A percentile compares a stretch with the other conserved stretches of the same genome.
Conservation (phyloP, 2,329 filamentous ascomycete genomes). For the Aaosphaeria arxii region DNA sequence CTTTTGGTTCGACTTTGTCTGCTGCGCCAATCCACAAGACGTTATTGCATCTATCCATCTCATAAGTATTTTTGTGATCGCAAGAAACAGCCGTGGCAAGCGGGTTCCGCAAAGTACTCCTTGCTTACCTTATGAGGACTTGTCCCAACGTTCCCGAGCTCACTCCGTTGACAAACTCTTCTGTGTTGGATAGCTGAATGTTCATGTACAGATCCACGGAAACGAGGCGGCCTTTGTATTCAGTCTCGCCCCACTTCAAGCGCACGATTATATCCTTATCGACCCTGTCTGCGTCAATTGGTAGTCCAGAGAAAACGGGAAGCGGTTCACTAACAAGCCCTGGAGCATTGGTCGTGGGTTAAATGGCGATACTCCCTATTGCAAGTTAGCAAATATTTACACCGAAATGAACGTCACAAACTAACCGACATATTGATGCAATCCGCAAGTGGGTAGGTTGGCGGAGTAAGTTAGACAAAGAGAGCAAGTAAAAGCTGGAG, state of each 20-base stretch:
- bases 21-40: slow-evolving; percentile 82
- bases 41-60: slow-evolving; percentile 74
- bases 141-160: slow-evolving; percentile 81
- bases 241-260: slow-evolving; percentile 96
- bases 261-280: slow-evolving; percentile 88
- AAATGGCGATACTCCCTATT: slow-evolving; percentile 67
- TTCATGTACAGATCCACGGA: slow-evolving; percentile 99
- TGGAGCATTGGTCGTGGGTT: slow-evolving; percentile 98
- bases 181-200: slow-evolving; percentile 83
- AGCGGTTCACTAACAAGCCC: slow-evolving; percentile 66
- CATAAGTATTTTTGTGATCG: not conserved
- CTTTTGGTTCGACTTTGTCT: slow-evolving; percentile 44
- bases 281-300: slow-evolving; percentile 55
- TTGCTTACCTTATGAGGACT: slow-evolving; percentile 80
- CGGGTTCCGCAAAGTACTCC: not conserved
- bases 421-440: too few species aligned
- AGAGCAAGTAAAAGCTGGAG: too few species aligned
- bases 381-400: not conserved
- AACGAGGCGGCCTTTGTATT: slow-evolving; percentile 92
- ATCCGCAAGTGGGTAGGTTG: too few species aligned
- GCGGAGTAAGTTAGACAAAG: too few species aligned
- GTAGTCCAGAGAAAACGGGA: not conserved
- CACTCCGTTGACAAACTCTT: slow-evolving; percentile 90
- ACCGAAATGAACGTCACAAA: too few species aligned
- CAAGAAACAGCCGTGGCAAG: not conserved